phyloP scores from a whole-genome alignment of 2,329 filamentous ascomycete genomes.

The Ophiostoma quercus region DNA sequence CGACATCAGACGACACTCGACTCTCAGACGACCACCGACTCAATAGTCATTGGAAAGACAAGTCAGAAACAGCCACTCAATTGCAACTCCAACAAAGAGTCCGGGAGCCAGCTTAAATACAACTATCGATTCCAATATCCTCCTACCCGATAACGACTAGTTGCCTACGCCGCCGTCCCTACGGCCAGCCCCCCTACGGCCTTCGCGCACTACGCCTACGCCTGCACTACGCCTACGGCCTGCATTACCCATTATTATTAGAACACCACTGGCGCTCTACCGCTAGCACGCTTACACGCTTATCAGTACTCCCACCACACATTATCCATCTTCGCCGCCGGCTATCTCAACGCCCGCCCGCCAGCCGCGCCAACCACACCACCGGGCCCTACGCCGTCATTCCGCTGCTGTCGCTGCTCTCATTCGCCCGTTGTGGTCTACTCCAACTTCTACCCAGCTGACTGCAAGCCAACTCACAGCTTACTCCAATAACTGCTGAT shows the following conservation, averaged over 20 bases:
- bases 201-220: neutral
- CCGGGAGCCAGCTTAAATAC: conserved; percentile 1
- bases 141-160: conserved; percentile 9
- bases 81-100: neutral
- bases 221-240: conserved; percentile 6
- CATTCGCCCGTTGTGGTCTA: conserved; percentile 3
- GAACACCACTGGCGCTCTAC: neutral
- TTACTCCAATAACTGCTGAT: conserved; percentile 11
- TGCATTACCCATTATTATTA: conserved; percentile 3
- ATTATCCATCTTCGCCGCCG: conserved; percentile 11
- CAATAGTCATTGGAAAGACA: too few species aligned
- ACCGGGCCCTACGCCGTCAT: conserved; percentile 7
- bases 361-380: conserved; percentile 11
- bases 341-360: conserved; percentile 14
- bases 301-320: neutral
- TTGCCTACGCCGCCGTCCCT: conserved; percentile 8
- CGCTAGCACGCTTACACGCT: conserved; percentile 3
- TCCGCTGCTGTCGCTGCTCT: conserved; percentile 1
- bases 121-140: conserved; percentile 1
- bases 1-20: neutral
- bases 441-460: neutral
- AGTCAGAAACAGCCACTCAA: neutral
- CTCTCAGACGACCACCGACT: neutral
- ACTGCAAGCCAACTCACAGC: too few species aligned
- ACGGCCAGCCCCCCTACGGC: conserved; percentile 7